Evolutionary conservation across 306 rosid genomes (phyloP).

Genomic region (Morella rubra): DNA sequence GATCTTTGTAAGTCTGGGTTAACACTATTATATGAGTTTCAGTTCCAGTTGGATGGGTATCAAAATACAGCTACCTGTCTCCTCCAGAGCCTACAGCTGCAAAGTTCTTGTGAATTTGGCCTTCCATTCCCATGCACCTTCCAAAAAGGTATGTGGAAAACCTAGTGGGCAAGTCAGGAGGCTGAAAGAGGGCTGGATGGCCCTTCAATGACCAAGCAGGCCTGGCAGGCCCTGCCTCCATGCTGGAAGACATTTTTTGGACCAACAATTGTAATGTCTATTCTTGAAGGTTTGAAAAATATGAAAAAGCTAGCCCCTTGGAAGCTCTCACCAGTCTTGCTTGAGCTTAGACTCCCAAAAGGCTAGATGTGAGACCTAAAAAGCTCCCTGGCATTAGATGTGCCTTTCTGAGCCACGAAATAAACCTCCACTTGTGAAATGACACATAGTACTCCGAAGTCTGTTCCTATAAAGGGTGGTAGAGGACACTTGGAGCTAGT

Average conservation of each 20-base stretch:
- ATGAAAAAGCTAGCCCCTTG: background rate
- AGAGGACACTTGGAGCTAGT: background rate
- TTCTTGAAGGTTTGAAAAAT: background rate
- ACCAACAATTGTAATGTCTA: background rate
- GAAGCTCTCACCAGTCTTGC: background rate
- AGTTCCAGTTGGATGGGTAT: background rate
- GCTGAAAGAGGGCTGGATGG: background rate
- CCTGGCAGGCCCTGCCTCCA: background rate
- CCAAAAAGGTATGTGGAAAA: background rate
- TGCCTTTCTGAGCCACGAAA: background rate
- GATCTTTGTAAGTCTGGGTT: background rate
- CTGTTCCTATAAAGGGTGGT: background rate
- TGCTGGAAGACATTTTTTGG: background rate
- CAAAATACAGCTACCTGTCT: background rate
- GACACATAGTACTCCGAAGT: background rate
- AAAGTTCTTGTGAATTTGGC: background rate
- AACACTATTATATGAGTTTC: background rate
- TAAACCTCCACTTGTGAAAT: background rate
- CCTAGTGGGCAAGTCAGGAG: background rate
- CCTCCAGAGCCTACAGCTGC: background rate
- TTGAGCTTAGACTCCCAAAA: background rate
- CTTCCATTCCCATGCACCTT: background rate
- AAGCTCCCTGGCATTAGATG: background rate
- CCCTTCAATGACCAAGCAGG: background rate
- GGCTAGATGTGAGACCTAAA: background rate